Evolutionary conservation across 352 stramenopile genomes (phyloP).

Genomic region (Pythium guiyangense): DNA sequence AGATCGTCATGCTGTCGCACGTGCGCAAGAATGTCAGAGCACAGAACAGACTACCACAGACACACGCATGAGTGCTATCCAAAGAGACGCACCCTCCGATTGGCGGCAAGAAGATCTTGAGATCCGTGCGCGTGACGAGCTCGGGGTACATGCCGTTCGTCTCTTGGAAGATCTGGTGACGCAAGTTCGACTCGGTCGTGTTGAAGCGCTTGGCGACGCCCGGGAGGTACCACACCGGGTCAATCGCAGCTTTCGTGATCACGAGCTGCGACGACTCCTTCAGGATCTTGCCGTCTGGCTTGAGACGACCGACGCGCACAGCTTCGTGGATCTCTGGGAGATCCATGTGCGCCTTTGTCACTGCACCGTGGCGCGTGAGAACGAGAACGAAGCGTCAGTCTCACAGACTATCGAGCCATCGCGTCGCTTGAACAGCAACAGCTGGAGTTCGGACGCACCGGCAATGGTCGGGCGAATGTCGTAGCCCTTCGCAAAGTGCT

Average conservation of each 20-base stretch:
- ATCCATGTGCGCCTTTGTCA: slow-evolving; percentile 97
- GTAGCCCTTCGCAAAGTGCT: slow-evolving; percentile 97
- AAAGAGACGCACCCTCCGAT: slow-evolving; percentile 89
- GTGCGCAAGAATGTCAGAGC: neutral
- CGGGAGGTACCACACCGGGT: slow-evolving; percentile 99
- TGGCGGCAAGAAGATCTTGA: slow-evolving; percentile 98
- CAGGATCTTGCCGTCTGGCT: slow-evolving; percentile 95
- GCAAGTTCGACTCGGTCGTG: slow-evolving; percentile 93
- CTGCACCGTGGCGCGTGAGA: slow-evolving; percentile 11
- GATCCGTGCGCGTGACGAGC: slow-evolving; percentile 96
- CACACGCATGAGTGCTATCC: neutral
- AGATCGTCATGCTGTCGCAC: slow-evolving; percentile 84
- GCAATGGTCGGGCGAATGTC: slow-evolving; percentile 98
- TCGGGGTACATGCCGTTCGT: slow-evolving; percentile 99
- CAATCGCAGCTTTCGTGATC: slow-evolving; percentile 97
- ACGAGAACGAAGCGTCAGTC: neutral
- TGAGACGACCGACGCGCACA: slow-evolving; percentile 89
- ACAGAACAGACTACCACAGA: neutral
- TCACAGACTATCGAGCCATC: neutral
- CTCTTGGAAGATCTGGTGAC: slow-evolving; percentile 98
- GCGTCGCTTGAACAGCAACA: neutral
- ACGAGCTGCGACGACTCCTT: slow-evolving; percentile 88
- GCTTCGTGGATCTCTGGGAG: slow-evolving; percentile 98
- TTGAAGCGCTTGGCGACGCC: slow-evolving; percentile 98
- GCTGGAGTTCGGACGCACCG: slow-evolving; percentile 15